These are phyloP conservation scores for Teratosphaeria nubilosa DNA, from an alignment of 2,329 filamentous ascomycete species.

Conservation along the genomic window DNA sequence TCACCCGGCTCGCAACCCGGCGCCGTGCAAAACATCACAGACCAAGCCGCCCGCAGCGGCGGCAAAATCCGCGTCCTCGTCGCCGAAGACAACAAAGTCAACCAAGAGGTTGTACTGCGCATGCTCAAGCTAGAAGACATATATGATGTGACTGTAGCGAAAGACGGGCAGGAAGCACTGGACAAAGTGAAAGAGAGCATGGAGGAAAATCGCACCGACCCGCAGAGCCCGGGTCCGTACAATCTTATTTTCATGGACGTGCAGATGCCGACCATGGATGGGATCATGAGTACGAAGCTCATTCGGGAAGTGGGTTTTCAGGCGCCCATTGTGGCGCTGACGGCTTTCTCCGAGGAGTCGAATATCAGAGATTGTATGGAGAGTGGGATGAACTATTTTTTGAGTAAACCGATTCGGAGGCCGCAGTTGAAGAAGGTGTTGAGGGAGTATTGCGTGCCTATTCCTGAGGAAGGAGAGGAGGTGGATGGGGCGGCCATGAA, in stretches of 20 bases:
- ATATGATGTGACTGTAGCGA: conserved; percentile 77
- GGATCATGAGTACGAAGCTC: conserved; percentile 71
- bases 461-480: conserved; percentile 49
- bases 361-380: conserved; percentile 59
- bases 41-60: conserved; percentile 44
- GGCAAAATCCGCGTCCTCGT: conserved; percentile 71
- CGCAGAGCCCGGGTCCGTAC: conserved; percentile 46
- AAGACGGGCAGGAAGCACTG: conserved; percentile 59
- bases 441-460: conserved; percentile 70
- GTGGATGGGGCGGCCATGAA: not conserved
- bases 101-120: conserved; percentile 50
- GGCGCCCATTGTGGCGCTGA: conserved; percentile 80
- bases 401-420: conserved; percentile 63
- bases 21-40: conserved; percentile 55
- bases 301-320: conserved; percentile 81
- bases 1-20: conserved; percentile 52
- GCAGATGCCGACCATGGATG: conserved; percentile 85
- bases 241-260: conserved; percentile 95
- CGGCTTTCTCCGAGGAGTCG: conserved; percentile 81
- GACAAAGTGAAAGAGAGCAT: conserved; percentile 35
- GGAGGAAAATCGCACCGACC: conserved; percentile 23
- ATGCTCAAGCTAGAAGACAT: conserved; percentile 68
- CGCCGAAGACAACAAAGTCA: conserved; percentile 65
- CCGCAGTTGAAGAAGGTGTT: conserved; percentile 78
- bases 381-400: conserved; percentile 85